Evolutionary conservation across 2,329 filamentous ascomycete genomes (phyloP).

Genomic region (Teratosphaeria pseudoeucalypti): DNA sequence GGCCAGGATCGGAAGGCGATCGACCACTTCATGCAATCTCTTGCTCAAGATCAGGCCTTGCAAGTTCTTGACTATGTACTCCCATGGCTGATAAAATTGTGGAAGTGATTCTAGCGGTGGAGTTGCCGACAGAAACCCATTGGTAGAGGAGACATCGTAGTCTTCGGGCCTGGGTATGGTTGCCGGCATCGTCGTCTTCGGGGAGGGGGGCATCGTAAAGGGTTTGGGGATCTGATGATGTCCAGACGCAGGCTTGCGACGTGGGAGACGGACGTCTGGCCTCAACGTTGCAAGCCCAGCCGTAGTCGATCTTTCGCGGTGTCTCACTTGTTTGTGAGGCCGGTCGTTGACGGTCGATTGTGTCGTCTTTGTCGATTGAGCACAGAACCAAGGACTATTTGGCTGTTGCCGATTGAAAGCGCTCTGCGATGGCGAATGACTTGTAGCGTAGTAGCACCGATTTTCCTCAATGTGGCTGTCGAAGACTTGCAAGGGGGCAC

Average conservation of each 20-base stretch:
- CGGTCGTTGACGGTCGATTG: background rate
- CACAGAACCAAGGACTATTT: background rate
- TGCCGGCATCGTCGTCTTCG: background rate
- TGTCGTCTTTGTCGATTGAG: background rate
- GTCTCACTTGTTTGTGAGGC: background rate
- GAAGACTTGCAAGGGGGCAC: background rate
- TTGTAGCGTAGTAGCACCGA: background rate
- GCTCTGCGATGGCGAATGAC: background rate
- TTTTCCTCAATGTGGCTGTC: background rate
- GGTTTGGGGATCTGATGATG: conserved; percentile 14
- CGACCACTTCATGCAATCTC: conserved; percentile 67
- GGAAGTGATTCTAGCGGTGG: conserved; percentile 72
- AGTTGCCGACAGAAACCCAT: conserved; percentile 81
- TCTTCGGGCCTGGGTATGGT: conserved; percentile 48
- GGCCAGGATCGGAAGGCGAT: conserved; percentile 72
- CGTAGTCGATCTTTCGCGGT: conserved; percentile 5
- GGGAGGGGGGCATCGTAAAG: conserved; percentile 25
- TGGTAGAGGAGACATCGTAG: conserved; percentile 66
- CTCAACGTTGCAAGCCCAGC: conserved; percentile 27
- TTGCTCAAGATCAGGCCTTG: conserved; percentile 79
- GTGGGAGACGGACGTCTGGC: conserved; percentile 19
- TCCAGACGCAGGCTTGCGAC: conserved; percentile 28
- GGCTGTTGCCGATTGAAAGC: background rate
- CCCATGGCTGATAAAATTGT: conserved; percentile 92
- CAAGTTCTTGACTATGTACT: conserved; percentile 72